phyloP scores from a whole-genome alignment of 2,329 filamentous ascomycete species.

The Lanzia echinophila region DNA sequence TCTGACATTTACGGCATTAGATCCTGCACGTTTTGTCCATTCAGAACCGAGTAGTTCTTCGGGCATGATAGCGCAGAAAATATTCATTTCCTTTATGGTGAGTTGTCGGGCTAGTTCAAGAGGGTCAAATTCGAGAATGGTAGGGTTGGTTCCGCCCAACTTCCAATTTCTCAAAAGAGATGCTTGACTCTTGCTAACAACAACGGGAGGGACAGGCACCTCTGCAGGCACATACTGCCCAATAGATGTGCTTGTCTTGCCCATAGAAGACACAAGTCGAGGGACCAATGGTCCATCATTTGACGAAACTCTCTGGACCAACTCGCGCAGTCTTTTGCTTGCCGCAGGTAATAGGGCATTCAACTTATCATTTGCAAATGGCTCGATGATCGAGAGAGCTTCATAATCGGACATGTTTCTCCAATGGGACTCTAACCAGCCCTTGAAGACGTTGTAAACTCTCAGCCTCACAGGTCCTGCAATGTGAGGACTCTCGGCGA shows the following conservation, averaged over 20 bases:
- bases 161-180: slow-evolving; percentile 68
- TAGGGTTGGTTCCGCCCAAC: slow-evolving; percentile 60
- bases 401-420: slow-evolving; percentile 70
- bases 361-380: slow-evolving; percentile 73
- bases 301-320: slow-evolving; percentile 71
- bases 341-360: slow-evolving; percentile 64
- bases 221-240: slow-evolving; percentile 65
- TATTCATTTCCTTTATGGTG: slow-evolving; percentile 82
- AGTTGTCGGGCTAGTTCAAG: slow-evolving; percentile 87
- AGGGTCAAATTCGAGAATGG: slow-evolving; percentile 84
- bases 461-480: slow-evolving; percentile 77
- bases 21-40: slow-evolving; percentile 84
- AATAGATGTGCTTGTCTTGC: slow-evolving; percentile 75
- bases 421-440: slow-evolving; percentile 97
- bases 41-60: slow-evolving; percentile 87
- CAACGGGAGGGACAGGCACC: slow-evolving; percentile 60
- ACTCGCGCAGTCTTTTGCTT: slow-evolving; percentile 70
- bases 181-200: slow-evolving; percentile 70
- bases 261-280: slow-evolving; percentile 75
- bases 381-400: slow-evolving; percentile 67
- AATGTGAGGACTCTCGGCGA: slow-evolving; percentile 68
- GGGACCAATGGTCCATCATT: slow-evolving; percentile 71
- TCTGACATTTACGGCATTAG: slow-evolving; percentile 79
- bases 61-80: slow-evolving; percentile 87
- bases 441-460: slow-evolving; percentile 95